Evolutionary conservation across 1,284 basidiomycete species (phyloP).

Genomic region (Microbotryum saponariae): DNA sequence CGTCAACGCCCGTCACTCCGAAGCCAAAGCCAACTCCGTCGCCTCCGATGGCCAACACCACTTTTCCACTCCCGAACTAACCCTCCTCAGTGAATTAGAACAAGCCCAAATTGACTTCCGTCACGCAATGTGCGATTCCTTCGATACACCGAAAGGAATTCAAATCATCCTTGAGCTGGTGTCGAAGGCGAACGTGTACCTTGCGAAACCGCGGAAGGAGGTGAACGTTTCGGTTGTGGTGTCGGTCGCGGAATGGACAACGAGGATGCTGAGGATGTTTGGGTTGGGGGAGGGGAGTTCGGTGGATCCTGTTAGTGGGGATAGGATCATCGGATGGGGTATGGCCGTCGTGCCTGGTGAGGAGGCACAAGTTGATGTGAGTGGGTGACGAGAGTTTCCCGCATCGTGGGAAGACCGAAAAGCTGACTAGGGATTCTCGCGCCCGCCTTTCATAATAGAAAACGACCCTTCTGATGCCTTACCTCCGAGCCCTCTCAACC

Average conservation of each 20-base stretch:
- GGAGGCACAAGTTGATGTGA: constrained; percentile 50
- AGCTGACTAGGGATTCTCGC: background rate
- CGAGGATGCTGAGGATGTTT: constrained; percentile 86
- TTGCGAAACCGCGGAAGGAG: constrained; percentile 43
- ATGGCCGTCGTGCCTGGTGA: constrained; percentile 37
- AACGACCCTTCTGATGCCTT: constrained; percentile 71
- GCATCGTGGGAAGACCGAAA: too few species aligned
- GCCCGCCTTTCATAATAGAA: constrained; percentile 54
- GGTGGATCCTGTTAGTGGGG: constrained; percentile 21
- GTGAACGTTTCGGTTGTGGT: constrained; percentile 64
- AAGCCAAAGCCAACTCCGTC: constrained; percentile 40
- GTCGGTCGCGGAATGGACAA: constrained; percentile 73
- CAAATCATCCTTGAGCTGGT: constrained; percentile 72
- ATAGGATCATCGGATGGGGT: constrained; percentile 47
- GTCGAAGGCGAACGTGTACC: constrained; percentile 82
- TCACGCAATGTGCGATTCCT: constrained; percentile 88
- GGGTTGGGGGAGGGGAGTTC: constrained; percentile 73
- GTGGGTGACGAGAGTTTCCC: constrained; percentile 37
- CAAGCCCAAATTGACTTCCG: constrained; percentile 73
- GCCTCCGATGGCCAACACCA: constrained; percentile 45
- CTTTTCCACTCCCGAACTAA: constrained; percentile 46
- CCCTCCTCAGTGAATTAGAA: constrained; percentile 48
- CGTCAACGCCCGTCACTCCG: constrained; percentile 63
- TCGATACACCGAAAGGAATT: constrained; percentile 86
- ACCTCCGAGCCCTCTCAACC: constrained; percentile 71